Conservation (phyloP, 2,329 filamentous ascomycete genomes). For the Fusarium incarnatum region DNA sequence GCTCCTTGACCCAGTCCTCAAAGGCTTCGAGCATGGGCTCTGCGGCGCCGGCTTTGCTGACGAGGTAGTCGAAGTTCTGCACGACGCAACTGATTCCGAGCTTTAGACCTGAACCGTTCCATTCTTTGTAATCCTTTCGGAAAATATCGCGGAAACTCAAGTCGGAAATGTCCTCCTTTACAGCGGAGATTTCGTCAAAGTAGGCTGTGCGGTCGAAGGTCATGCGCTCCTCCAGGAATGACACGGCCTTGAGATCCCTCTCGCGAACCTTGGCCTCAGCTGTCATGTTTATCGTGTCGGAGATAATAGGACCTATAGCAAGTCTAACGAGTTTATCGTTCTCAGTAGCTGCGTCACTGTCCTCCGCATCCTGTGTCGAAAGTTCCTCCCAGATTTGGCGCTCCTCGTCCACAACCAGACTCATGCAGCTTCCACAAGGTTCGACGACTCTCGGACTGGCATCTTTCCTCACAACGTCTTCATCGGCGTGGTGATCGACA, state of each 20-base stretch:
- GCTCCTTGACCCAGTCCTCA: constrained; percentile 65
- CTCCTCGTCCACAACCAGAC: constrained; percentile 73
- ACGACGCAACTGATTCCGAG: constrained; percentile 77
- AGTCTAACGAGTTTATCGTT: constrained; percentile 74
- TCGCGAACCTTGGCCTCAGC: constrained; percentile 73
- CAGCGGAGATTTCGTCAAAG: constrained; percentile 68
- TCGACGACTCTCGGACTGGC: constrained; percentile 70
- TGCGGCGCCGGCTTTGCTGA: constrained; percentile 62
- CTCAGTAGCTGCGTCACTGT: constrained; percentile 47
- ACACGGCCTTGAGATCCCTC: constrained; percentile 68
- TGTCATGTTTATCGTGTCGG: constrained; percentile 77
- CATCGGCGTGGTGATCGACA: constrained; percentile 85
- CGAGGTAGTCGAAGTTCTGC: constrained; percentile 70
- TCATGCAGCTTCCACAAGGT: constrained; percentile 78
- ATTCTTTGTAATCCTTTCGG: constrained; percentile 88
- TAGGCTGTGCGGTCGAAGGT: constrained; percentile 66
- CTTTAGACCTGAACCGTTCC: constrained; percentile 66
- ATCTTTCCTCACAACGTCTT: constrained; percentile 62
- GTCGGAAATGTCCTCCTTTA: constrained; percentile 74
- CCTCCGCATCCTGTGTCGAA: constrained; percentile 34
- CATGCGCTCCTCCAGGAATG: constrained; percentile 65
- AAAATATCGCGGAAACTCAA: constrained; percentile 75
- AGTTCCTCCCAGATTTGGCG: constrained; percentile 68
- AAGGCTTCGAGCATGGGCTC: constrained; percentile 62
- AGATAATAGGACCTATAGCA: constrained; percentile 75